Evolutionary conservation across 768 basidiomycete genomes (phyloP), one percentile per base, ranked within the genome.

Genomic region (Jaapia argillacea): DNA sequence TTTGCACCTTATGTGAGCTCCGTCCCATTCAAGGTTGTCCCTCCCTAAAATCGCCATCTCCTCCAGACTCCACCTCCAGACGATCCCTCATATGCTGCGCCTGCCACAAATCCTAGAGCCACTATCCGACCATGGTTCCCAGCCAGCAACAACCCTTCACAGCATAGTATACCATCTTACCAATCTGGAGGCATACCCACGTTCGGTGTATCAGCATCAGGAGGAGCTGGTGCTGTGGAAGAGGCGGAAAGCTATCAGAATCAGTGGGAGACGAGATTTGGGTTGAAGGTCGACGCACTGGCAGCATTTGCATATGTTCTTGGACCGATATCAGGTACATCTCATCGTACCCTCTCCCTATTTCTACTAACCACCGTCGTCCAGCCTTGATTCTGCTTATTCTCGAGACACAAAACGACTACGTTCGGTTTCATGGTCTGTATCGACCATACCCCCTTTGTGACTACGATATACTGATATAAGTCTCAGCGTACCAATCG

Each of bases 401-500:
- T n/a, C 48, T 79, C n/a, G 85, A 88, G 61, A 88, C 79, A 6
- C 72, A 75, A 47, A 83, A 82, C 52, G 80, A 86, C 58, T 81
- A 75, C 48, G 75, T 86, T 45, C 77, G 85, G 42, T 87, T 86
- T 57, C 84, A 85, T 56, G 81, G 84, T 83, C 18, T 16, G 10
- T 48, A 6, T 39, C 36, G 24, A 36, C 43, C 24, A 27, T 43
- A 40, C 42, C 37, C 5, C 43, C 40, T 50, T 39, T 42, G 3
- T 24, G 31, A 42, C 43, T 42, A 37, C 43, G 39, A n/a, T 48
- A 40, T 42, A 43, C 27, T 47, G 18, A n/a, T n/a, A n/a, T n/a
- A n/a, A n/a, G n/a, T n/a, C n/a, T n/a, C 55, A 89, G 86, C 82
- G 24, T 87, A 87, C 55, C 85, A 87, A 61, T 84, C 84, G 7